A percentile compares a stretch with the other conserved stretches of the same genome.
These are phyloP conservation scores for Dactylellina leptospora DNA, from an alignment of 2,329 filamentous ascomycete species.

Conservation along the genomic window DNA sequence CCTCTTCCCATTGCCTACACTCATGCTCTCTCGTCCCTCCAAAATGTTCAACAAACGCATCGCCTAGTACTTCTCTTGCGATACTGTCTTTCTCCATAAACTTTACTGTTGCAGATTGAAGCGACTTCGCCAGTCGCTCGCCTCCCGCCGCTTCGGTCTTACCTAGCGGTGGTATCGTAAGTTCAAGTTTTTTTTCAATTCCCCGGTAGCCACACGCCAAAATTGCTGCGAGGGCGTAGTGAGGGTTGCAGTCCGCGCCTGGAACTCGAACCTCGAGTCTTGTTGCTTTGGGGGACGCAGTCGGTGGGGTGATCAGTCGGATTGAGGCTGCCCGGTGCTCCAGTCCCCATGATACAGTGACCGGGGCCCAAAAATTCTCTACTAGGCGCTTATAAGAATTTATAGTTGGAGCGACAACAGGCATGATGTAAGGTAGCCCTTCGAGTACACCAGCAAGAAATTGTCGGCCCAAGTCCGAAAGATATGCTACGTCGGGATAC, in stretches of 20 bases:
- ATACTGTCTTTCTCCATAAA: constrained; percentile 83
- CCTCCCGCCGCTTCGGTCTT: constrained; percentile 86
- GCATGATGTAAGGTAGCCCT: constrained; percentile 94
- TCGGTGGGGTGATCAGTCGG: constrained; percentile 87
- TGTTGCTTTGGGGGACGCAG: constrained; percentile 82
- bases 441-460: constrained; percentile 91
- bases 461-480: constrained; percentile 88
- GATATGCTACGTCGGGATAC: constrained; percentile 77
- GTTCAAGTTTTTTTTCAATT: constrained; percentile 87
- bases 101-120: constrained; percentile 82
- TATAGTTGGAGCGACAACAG: constrained; percentile 88
- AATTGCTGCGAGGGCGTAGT: constrained; percentile 85
- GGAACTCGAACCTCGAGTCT: constrained; percentile 92
- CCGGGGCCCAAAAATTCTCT: constrained; percentile 98
- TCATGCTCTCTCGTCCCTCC: constrained; percentile 93
- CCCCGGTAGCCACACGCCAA: constrained; percentile 89
- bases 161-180: constrained; percentile 81
- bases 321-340: constrained; percentile 94
- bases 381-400: constrained; percentile 99
- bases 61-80: constrained; percentile 91
- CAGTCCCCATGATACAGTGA: constrained; percentile 95
- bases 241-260: constrained; percentile 91
- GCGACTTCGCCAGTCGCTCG: constrained; percentile 78
- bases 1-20: constrained; percentile 88
- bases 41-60: constrained; percentile 95